Percentiles rank a stretch among this genome's conserved stretches.
phyloP scores from a whole-genome alignment of 2,329 filamentous ascomycete genomes.

The Colletotrichum spaethianum region DNA sequence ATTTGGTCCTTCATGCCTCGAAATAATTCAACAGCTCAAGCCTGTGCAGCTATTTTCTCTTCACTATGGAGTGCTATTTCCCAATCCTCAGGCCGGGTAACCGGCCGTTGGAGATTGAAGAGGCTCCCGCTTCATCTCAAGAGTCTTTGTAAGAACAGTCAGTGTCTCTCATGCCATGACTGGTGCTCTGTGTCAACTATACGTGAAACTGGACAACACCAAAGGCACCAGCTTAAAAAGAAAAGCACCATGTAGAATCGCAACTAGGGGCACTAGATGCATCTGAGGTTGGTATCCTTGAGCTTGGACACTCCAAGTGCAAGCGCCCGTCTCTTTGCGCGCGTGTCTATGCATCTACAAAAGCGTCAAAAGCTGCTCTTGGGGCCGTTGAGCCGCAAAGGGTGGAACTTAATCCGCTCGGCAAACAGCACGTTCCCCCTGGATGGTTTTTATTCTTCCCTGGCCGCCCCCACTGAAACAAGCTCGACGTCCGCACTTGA shows the following conservation, averaged over 20 bases:
- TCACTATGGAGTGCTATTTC: background rate
- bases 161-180: background rate
- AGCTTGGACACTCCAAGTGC: background rate
- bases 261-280: background rate
- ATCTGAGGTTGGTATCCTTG: background rate
- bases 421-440: background rate
- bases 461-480: background rate
- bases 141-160: background rate
- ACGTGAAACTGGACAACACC: background rate
- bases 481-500: background rate
- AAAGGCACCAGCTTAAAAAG: background rate
- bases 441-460: background rate
- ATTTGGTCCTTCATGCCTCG: background rate
- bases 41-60: background rate
- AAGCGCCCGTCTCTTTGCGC: background rate
- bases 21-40: background rate
- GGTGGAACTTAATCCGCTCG: background rate
- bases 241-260: background rate
- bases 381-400: background rate
- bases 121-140: background rate
- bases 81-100: too few species aligned
- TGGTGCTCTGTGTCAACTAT: background rate
- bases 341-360: background rate
- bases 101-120: background rate
- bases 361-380: background rate